Percentiles rank a stretch among this genome's conserved stretches.
Conservation (phyloP, 1,284 basidiomycete genomes). For the Anthracocystis panici-leucophaei region DNA sequence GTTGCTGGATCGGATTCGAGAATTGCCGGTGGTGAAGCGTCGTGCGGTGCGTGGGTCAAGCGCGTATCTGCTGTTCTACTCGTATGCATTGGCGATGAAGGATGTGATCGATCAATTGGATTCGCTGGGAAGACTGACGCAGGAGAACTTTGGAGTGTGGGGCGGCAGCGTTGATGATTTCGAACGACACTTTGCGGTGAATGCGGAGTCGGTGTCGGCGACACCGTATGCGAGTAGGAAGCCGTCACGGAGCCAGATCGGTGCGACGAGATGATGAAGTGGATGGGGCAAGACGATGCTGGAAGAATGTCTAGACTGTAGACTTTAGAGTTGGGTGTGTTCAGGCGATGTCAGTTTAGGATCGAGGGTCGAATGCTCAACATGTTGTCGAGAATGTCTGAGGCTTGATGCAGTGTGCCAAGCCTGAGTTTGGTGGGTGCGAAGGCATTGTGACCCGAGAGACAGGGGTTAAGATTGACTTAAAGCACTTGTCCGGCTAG, state of each 20-base stretch:
- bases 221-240: slow-evolving; percentile 31
- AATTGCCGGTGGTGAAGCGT: slow-evolving; percentile 81
- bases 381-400: too few species aligned
- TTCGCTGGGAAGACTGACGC: slow-evolving; percentile 50
- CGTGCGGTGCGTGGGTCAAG: slow-evolving; percentile 75
- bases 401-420: too few species aligned
- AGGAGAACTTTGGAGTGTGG: slow-evolving; percentile 61
- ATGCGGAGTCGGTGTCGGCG: slow-evolving; percentile 25
- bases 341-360: too few species aligned
- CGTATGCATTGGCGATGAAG: slow-evolving; percentile 89
- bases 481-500: too few species aligned
- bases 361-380: too few species aligned
- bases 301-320: too few species aligned
- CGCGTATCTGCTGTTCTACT: slow-evolving; percentile 88
- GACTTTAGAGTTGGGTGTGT: too few species aligned
- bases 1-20: slow-evolving; percentile 73
- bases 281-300: neutral
- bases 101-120: slow-evolving; percentile 62
- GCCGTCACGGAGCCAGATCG: slow-evolving; percentile 27
- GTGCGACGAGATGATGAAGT: neutral
- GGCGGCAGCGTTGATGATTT: slow-evolving; percentile 56
- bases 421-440: too few species aligned
- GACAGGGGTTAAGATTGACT: too few species aligned
- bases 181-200: slow-evolving; percentile 52
- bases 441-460: too few species aligned